Percentiles rank a stretch among this genome's conserved stretches.
These are phyloP conservation scores for Penicillium simplicissimum DNA, from an alignment of 495 filamentous ascomycete genomes.

Conservation along the genomic window DNA sequence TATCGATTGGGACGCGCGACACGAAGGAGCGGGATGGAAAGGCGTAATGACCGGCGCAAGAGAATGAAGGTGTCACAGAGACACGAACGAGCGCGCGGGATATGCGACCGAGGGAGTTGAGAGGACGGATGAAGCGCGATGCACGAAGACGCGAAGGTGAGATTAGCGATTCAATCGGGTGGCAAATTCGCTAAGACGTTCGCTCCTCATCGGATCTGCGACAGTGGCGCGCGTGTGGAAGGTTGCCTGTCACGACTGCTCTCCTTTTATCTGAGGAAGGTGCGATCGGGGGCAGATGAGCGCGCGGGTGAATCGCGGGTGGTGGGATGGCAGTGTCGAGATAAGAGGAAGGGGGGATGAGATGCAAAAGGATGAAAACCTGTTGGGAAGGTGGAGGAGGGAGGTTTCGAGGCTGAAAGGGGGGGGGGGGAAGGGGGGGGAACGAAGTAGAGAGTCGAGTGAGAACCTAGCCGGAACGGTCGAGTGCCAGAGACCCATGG, in stretches of 20 bases:
- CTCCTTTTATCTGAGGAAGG: conserved; percentile 1
- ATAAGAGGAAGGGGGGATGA: conserved; percentile 14
- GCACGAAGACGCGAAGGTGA: conserved; percentile 18
- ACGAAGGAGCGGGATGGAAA: conserved; percentile 10
- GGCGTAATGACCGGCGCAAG: conserved; percentile 17
- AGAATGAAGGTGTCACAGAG: conserved; percentile 13
- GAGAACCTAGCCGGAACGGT: no score
- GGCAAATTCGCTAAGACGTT: conserved; percentile 15
- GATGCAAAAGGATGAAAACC: conserved; percentile 24
- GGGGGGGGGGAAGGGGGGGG: conserved; percentile 23
- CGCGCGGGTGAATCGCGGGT: conserved; percentile 9
- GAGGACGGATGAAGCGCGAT: conserved; percentile 17
- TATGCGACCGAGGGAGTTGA: conserved; percentile 19
- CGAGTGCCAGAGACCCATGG: conserved; percentile 38
- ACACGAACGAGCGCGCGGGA: conserved; percentile 21
- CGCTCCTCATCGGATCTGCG: conserved; percentile 31
- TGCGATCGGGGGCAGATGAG: conserved; percentile 7
- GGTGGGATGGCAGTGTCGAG: conserved; percentile 19
- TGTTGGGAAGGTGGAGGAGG: conserved; percentile 25
- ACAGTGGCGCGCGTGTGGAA: conserved; percentile 22
- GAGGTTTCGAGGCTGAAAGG: conserved; percentile 16
- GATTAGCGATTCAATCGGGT: conserved; percentile 25
- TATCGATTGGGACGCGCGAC: conserved; percentile 28
- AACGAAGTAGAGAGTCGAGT: conserved; percentile 16
- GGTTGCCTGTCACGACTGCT: background rate